These are phyloP conservation scores for Globisporangium cystogenes DNA, from an alignment of 352 stramenopile species.

Conservation along the genomic window DNA sequence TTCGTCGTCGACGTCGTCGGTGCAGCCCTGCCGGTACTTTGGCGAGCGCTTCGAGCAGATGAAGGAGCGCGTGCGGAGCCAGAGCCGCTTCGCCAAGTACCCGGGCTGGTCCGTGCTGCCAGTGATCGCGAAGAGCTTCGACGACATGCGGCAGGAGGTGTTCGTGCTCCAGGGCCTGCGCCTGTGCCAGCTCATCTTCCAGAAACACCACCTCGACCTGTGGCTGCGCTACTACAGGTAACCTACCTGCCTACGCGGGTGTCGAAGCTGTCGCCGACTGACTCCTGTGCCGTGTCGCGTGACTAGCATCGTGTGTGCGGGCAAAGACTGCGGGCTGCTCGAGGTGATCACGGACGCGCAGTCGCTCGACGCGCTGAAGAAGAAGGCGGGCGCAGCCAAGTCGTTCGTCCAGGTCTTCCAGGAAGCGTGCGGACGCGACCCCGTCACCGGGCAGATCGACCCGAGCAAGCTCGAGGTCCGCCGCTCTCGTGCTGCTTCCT, in stretches of 20 bases:
- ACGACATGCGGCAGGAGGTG: constrained; percentile 96
- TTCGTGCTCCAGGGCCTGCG: constrained; percentile 95
- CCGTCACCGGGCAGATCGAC: constrained; percentile 32
- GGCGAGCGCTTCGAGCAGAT: constrained; percentile 90
- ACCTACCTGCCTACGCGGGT: too few relatives aligned
- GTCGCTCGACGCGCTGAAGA: constrained; percentile 95
- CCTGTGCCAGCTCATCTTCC: constrained; percentile 92
- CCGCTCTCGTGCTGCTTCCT: too few relatives aligned
- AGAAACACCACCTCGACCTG: constrained; percentile 82
- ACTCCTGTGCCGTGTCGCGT: neutral
- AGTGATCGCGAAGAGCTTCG: constrained; percentile 97
- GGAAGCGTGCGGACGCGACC: constrained; percentile 35
- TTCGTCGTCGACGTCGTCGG: constrained; percentile 16
- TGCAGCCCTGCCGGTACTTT: constrained; percentile 32
- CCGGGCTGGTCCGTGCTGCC: constrained; percentile 84
- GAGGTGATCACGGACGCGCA: constrained; percentile 94
- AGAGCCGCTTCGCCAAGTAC: constrained; percentile 58
- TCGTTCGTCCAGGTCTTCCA: constrained; percentile 49
- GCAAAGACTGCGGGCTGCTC: constrained; percentile 90
- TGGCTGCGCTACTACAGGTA: constrained; percentile 91
- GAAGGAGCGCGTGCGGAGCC: constrained; percentile 69
- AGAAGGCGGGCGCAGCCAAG: constrained; percentile 50
- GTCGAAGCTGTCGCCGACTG: too few relatives aligned
- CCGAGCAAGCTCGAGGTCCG: constrained; percentile 30
- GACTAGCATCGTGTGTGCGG: constrained; percentile 89